Evolutionary conservation across 768 basidiomycete species (phyloP).

Genomic region (Psilocybe subaeruginosa): DNA sequence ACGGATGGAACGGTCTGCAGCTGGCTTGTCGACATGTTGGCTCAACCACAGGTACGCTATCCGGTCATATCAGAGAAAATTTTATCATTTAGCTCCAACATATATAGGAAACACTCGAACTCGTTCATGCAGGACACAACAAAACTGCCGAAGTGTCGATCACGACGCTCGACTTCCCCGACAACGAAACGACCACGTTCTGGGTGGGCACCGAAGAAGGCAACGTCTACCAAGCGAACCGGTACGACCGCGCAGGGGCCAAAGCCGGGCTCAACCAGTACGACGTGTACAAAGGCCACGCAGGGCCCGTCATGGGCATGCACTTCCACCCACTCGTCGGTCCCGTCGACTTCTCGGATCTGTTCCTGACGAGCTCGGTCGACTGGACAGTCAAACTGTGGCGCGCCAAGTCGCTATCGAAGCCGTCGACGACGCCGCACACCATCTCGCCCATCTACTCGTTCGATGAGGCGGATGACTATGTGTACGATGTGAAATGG

Average conservation of each 20-base stretch:
- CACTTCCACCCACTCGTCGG: slow-evolving; percentile 94
- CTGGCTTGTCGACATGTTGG: slow-evolving; percentile 99
- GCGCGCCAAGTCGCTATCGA: slow-evolving; percentile 79
- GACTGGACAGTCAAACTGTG: slow-evolving; percentile 99
- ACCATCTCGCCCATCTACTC: slow-evolving; percentile 79
- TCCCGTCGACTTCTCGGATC: slow-evolving; percentile 91
- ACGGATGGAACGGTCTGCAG: slow-evolving; percentile 97
- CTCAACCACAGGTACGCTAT: slow-evolving; percentile 85
- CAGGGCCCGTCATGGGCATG: slow-evolving; percentile 92
- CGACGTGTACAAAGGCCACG: slow-evolving; percentile 92
- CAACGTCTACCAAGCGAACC: slow-evolving; percentile 93
- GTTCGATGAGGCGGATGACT: slow-evolving; percentile 98
- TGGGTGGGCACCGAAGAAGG: slow-evolving; percentile 99
- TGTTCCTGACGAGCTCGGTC: slow-evolving; percentile 90
- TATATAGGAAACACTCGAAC: slow-evolving; percentile 87
- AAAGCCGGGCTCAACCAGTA: slow-evolving; percentile 95
- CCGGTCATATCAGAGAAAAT: slow-evolving; percentile 48
- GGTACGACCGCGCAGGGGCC: slow-evolving; percentile 94
- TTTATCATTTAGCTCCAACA: too few species aligned
- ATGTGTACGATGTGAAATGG: slow-evolving; percentile 99
- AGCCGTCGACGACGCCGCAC: slow-evolving; percentile 65
- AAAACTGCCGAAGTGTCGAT: slow-evolving; percentile 98
- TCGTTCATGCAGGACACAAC: slow-evolving; percentile 87
- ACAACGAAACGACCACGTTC: slow-evolving; percentile 96
- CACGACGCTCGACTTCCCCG: slow-evolving; percentile 91